Evolutionary conservation across 73 alveolate genomes (phyloP).

Genomic region (Paramecium octaurelia): DNA sequence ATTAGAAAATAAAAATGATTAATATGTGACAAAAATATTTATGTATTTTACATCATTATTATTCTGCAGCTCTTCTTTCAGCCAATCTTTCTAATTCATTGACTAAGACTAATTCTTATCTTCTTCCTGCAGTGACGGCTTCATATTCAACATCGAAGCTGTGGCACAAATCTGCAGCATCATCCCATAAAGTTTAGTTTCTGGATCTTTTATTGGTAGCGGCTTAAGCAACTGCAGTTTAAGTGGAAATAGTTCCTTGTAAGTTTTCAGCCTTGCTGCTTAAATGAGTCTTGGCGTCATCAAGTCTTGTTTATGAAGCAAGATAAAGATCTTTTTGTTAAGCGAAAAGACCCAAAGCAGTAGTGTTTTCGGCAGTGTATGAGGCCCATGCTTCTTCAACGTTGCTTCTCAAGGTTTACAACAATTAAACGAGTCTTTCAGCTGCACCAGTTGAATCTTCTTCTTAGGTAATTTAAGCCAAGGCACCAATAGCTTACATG

Average conservation of each 20-base stretch:
- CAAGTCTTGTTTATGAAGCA: background rate
- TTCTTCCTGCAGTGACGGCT: conserved; percentile 28
- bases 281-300: background rate
- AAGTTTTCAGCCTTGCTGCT: background rate
- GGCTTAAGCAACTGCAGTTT: conserved; percentile 35
- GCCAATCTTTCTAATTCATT: conserved; percentile 46
- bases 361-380: background rate
- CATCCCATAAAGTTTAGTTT: conserved; percentile 30
- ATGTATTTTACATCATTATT: background rate
- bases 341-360: background rate
- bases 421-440: conserved; percentile 40
- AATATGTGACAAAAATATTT: background rate
- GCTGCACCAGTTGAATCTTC: conserved; percentile 27
- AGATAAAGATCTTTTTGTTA: background rate
- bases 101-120: conserved; percentile 20
- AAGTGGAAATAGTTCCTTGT: background rate
- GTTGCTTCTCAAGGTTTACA: background rate
- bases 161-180: background rate
- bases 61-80: conserved; percentile 46
- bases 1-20: background rate
- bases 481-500: background rate
- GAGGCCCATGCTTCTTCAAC: conserved; percentile 36
- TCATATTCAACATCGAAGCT: conserved; percentile 13
- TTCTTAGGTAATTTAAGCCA: conserved; percentile 27
- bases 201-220: conserved; percentile 30